These are phyloP conservation scores for Helminthosporium solani DNA, from an alignment of 2,329 filamentous ascomycete species.

Conservation along the genomic window DNA sequence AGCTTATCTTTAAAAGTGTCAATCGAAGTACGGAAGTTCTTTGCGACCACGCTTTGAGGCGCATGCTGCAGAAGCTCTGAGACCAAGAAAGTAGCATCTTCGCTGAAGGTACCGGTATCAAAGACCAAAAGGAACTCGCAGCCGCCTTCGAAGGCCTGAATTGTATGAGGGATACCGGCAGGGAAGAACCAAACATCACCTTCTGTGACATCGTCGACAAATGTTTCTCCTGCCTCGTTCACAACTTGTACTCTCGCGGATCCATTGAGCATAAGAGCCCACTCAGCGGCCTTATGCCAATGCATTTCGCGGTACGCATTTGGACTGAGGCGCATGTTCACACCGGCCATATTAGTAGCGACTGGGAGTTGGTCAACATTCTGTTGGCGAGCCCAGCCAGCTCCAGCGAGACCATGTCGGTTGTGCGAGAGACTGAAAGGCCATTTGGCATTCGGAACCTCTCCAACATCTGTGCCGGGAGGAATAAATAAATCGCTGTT, in stretches of 20 bases:
- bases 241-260: constrained; percentile 54
- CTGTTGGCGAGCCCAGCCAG: constrained; percentile 46
- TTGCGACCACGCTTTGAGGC: constrained; percentile 44
- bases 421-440: constrained; percentile 46
- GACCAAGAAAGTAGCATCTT: constrained; percentile 61
- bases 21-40: constrained; percentile 44
- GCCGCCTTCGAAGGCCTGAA: constrained; percentile 58
- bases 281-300: constrained; percentile 59
- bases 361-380: constrained; percentile 42
- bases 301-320: constrained; percentile 64
- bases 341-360: constrained; percentile 46
- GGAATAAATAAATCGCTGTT: constrained; percentile 45
- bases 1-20: constrained; percentile 41
- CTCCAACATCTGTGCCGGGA: constrained; percentile 43
- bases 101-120: constrained; percentile 59
- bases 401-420: constrained; percentile 41
- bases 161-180: constrained; percentile 43
- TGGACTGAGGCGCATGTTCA: constrained; percentile 45
- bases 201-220: constrained; percentile 43
- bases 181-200: constrained; percentile 43
- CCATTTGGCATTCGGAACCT: constrained; percentile 45
- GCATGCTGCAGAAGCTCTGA: constrained; percentile 54
- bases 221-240: constrained; percentile 53
- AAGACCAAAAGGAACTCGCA: constrained; percentile 63
- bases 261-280: constrained; percentile 57